phyloP scores from a whole-genome alignment of 2,329 filamentous ascomycete species.

The Paecilomyces sp. region DNA sequence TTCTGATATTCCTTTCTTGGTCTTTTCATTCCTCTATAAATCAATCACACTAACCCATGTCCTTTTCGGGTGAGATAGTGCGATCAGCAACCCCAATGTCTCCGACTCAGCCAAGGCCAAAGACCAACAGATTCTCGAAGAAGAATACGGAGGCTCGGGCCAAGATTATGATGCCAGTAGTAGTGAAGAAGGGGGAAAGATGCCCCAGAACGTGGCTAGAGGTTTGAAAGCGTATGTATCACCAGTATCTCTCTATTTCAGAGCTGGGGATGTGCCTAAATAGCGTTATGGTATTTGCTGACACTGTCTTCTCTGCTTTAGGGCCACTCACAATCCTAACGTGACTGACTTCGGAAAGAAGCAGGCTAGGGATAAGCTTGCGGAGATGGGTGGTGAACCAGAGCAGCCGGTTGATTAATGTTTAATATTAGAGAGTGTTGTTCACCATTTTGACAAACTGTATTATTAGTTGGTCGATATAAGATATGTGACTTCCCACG shows the following conservation, averaged over 20 bases:
- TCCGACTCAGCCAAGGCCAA: slow-evolving; percentile 10
- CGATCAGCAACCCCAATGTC: slow-evolving; percentile 12
- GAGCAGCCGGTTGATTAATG: slow-evolving; percentile 1
- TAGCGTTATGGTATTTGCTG: too few species aligned
- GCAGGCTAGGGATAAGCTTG: slow-evolving; percentile 4
- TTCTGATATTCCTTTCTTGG: not conserved
- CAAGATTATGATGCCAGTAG: slow-evolving; percentile 1
- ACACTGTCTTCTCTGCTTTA: slow-evolving; percentile 3
- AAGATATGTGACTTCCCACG: not conserved
- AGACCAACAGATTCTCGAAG: slow-evolving; percentile 12
- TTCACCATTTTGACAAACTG: too few species aligned
- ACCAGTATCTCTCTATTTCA: not conserved
- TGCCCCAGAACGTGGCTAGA: slow-evolving; percentile 12
- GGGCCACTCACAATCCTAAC: slow-evolving; percentile 15
- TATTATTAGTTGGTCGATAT: not conserved
- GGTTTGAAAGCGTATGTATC: slow-evolving; percentile 17
- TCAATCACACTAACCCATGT: not conserved
- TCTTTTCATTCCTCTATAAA: not conserved
- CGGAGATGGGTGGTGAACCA: slow-evolving; percentile 5
- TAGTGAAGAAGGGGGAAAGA: slow-evolving; percentile 7
- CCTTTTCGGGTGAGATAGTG: slow-evolving; percentile 2
- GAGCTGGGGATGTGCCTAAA: not conserved
- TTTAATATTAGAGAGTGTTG: not conserved
- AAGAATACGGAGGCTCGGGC: slow-evolving; percentile 2
- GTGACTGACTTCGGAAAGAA: slow-evolving; percentile 5